These are phyloP conservation scores for Liquidambar formosana DNA, from an alignment of 164 flowering plant species.

Conservation along the genomic window DNA sequence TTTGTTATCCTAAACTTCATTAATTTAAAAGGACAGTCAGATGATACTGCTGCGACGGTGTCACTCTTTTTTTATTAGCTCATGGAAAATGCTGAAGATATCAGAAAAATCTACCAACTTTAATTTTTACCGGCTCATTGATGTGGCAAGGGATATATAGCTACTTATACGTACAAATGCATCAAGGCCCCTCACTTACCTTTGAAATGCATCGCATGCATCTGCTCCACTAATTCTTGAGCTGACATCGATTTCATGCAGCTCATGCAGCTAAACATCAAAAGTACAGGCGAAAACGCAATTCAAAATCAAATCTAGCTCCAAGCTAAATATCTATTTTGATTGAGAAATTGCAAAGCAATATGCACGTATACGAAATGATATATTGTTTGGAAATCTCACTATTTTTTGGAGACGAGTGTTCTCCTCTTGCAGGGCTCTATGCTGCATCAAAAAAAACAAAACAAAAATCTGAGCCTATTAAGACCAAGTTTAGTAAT, in stretches of 20 bases:
- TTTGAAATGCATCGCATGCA: slow-evolving; percentile 5
- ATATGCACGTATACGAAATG: not conserved
- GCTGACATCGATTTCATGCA: slow-evolving; percentile 15
- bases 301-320: slow-evolving; percentile 1
- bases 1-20: no score
- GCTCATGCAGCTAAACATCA: slow-evolving; percentile 21
- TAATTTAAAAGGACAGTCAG: no score
- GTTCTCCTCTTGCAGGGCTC: slow-evolving; percentile 44
- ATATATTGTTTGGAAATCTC: slow-evolving; percentile 10
- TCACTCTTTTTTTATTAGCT: no score
- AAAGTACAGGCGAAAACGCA: not conserved
- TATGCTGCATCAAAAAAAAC: slow-evolving; percentile 29
- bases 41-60: no score
- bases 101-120: no score
- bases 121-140: no score
- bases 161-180: no score
- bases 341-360: not conserved
- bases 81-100: no score
- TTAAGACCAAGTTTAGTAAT: no score
- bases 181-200: slow-evolving; percentile 8
- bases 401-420: slow-evolving; percentile 40
- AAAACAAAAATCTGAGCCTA: no score
- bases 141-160: no score
- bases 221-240: slow-evolving; percentile 1
- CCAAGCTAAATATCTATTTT: not conserved